Evolutionary conservation across 257 asterid species (phyloP).

Genomic region (Solanum appendiculatum): DNA sequence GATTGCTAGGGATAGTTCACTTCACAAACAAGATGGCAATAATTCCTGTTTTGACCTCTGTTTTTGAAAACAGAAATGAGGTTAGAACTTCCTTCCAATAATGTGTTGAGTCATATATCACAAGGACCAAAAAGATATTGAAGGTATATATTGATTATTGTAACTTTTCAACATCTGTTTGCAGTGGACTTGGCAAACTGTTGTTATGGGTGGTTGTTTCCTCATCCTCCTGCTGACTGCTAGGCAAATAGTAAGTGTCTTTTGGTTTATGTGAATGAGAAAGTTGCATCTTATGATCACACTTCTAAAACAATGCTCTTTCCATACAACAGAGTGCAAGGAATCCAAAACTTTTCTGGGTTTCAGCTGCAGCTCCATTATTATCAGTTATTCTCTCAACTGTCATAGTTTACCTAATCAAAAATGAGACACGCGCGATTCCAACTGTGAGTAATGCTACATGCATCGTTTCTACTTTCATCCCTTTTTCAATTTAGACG

Average conservation of each 20-base stretch:
- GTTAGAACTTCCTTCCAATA: conserved; percentile 13
- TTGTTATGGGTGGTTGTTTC: conserved; percentile 58
- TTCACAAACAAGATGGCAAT: conserved; percentile 80
- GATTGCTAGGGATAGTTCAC: conserved; percentile 75
- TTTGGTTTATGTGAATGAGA: background rate
- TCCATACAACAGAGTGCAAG: conserved; percentile 46
- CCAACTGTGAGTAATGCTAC: conserved; percentile 41
- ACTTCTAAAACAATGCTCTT: background rate
- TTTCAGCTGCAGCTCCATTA: conserved; percentile 82
- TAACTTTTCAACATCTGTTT: background rate
- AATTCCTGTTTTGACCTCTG: conserved; percentile 62
- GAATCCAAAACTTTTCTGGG: conserved; percentile 69
- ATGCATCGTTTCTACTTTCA: background rate
- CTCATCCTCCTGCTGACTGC: conserved; percentile 44
- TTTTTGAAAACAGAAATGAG: conserved; percentile 50
- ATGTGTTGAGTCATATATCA: background rate
- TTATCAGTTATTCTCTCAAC: conserved; percentile 77
- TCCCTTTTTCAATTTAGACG: background rate
- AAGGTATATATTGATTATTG: background rate
- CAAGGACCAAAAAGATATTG: background rate
- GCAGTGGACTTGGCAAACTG: conserved; percentile 85
- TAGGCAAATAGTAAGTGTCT: conserved; percentile 55
- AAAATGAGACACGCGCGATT: conserved; percentile 38
- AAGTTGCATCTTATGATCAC: background rate
- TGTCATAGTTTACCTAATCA: conserved; percentile 41